phyloP scores from a whole-genome alignment of 176 grass and related monocot species.

The Zoysia japonica region DNA sequence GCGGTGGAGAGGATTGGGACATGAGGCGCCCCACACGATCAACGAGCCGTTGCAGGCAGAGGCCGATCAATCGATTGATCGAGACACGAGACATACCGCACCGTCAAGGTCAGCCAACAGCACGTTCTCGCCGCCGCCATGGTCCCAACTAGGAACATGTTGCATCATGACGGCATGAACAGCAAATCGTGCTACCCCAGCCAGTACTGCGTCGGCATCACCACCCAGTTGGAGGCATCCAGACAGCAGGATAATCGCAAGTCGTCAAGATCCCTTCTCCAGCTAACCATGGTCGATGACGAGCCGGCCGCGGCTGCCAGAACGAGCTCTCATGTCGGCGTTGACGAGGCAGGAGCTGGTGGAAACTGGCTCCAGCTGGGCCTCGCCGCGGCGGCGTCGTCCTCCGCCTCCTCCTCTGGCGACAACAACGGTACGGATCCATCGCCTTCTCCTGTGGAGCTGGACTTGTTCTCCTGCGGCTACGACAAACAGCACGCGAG shows the following conservation, averaged over 20 bases:
- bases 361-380: constrained; percentile 76
- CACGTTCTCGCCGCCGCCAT: constrained; percentile 36
- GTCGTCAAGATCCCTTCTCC: constrained; percentile 18
- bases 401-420: constrained; percentile 34
- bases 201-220: constrained; percentile 42
- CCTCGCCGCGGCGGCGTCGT: constrained; percentile 37
- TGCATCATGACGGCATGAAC: constrained; percentile 43
- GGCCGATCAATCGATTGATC: not conserved
- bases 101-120: constrained; percentile 30
- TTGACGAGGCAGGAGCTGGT: constrained; percentile 8
- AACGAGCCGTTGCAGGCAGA: constrained; percentile 12
- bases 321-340: constrained; percentile 19
- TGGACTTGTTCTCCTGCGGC: constrained; percentile 41
- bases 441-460: constrained; percentile 3
- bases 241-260: constrained; percentile 1
- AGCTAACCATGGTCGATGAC: constrained; percentile 49
- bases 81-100: constrained; percentile 43
- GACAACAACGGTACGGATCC: constrained; percentile 14
- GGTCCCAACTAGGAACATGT: constrained; percentile 65
- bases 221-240: constrained; percentile 36
- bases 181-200: constrained; percentile 21
- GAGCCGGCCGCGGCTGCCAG: constrained; percentile 6
- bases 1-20: constrained; percentile 12
- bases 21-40: constrained; percentile 7
- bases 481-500: constrained; percentile 25